Conservation (phyloP, 371 early-diverging fungal genomes). For the Mucor mucedo region DNA sequence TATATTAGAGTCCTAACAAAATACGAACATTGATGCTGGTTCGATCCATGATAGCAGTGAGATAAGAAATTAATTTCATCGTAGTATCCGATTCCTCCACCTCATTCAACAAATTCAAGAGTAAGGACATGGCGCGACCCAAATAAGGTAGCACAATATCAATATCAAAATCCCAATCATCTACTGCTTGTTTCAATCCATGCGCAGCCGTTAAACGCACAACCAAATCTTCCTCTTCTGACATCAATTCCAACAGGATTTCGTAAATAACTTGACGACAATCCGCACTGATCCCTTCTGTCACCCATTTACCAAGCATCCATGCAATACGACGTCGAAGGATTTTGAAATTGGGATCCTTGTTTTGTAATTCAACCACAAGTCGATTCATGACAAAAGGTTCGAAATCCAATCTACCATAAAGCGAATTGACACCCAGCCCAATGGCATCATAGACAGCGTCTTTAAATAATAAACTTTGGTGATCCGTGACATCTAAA, state of each 20-base stretch:
- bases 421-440: constrained; percentile 83
- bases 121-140: constrained; percentile 60
- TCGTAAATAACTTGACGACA: constrained; percentile 72
- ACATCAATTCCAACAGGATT: constrained; percentile 72
- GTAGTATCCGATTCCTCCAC: constrained; percentile 80
- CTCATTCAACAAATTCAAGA: constrained; percentile 65
- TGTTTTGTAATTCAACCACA: constrained; percentile 56
- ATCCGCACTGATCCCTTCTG: constrained; percentile 73
- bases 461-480: constrained; percentile 76
- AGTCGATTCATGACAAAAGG: constrained; percentile 70
- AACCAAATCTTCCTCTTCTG: constrained; percentile 71
- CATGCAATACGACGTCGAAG: constrained; percentile 81
- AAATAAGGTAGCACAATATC: constrained; percentile 73
- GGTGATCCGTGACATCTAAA: constrained; percentile 47
- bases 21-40: constrained; percentile 66
- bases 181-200: constrained; percentile 69
- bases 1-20: not conserved
- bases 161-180: constrained; percentile 91
- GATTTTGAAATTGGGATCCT: constrained; percentile 57
- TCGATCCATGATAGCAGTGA: constrained; percentile 80
- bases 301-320: constrained; percentile 88
- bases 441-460: constrained; percentile 86
- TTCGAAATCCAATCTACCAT: constrained; percentile 84
- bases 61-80: constrained; percentile 75
- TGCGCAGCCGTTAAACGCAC: constrained; percentile 86